These are phyloP conservation scores for Myxozyma kluyveri DNA, from an alignment of 805 yeast species.

Conservation along the genomic window DNA sequence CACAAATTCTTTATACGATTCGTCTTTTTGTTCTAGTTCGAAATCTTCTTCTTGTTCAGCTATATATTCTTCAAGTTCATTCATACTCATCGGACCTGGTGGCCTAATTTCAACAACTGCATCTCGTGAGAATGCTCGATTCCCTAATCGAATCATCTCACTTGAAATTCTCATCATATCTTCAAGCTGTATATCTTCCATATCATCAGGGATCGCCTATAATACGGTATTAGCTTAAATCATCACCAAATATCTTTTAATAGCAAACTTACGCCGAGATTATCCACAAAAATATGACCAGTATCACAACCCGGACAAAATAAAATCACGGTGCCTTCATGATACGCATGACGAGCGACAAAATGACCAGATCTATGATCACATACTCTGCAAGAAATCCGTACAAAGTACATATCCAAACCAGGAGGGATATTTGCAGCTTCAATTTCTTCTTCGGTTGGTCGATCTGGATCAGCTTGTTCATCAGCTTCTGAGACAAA, in stretches of 20 bases:
- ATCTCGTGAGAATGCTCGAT: slow-evolving; percentile 15
- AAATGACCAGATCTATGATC: slow-evolving; percentile 20
- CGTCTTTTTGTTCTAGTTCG: not conserved
- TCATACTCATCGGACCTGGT: slow-evolving; percentile 19
- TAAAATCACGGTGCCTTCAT: slow-evolving; percentile 17
- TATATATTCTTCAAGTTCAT: slow-evolving; percentile 15
- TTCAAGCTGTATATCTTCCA: slow-evolving; percentile 4
- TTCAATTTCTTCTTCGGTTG: slow-evolving; percentile 21
- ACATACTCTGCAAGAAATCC: slow-evolving; percentile 12
- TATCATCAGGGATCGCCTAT: slow-evolving; percentile 8
- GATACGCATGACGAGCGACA: slow-evolving; percentile 18
- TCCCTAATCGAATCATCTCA: slow-evolving; percentile 7
- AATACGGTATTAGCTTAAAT: too few relatives aligned
- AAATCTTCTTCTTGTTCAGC: too few relatives aligned
- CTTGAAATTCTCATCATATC: slow-evolving; percentile 10
- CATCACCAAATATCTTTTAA: not conserved
- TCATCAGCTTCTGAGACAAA: not conserved
- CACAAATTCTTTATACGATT: not conserved
- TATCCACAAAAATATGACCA: slow-evolving; percentile 15
- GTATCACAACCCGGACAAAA: slow-evolving; percentile 15
- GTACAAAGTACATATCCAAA: slow-evolving; percentile 4
- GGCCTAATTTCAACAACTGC: slow-evolving; percentile 21
- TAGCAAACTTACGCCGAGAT: slow-evolving; percentile 15
- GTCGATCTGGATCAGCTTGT: slow-evolving; percentile 19
- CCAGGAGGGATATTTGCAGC: slow-evolving; percentile 15